Evolutionary conservation across 1,139 yeast species (phyloP).

Genomic region (Sugiyamaella pinicola): DNA sequence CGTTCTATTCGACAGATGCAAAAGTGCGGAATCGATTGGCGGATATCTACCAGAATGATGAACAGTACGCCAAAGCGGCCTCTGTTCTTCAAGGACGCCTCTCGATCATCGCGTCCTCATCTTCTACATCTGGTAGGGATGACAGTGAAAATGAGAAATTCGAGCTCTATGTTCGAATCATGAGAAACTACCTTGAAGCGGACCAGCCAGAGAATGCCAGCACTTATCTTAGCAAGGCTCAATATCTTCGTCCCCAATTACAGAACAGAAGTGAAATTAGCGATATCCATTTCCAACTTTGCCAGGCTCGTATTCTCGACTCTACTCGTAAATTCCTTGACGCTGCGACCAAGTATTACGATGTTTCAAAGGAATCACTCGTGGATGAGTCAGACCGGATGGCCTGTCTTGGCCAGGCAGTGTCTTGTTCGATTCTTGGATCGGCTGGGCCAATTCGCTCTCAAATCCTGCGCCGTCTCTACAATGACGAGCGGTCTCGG

Average conservation of each 20-base stretch:
- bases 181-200: constrained; percentile 40
- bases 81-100: constrained; percentile 34
- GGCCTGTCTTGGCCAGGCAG: constrained; percentile 40
- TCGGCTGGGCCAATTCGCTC: constrained; percentile 45
- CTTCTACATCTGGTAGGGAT: constrained; percentile 30
- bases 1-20: constrained; percentile 39
- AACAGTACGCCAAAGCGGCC: constrained; percentile 37
- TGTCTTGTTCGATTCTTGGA: constrained; percentile 40
- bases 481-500: constrained; percentile 40
- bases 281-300: constrained; percentile 38
- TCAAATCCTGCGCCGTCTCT: constrained; percentile 37
- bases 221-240: constrained; percentile 38
- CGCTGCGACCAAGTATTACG: constrained; percentile 41
- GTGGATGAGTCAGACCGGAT: constrained; percentile 39
- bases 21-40: constrained; percentile 37
- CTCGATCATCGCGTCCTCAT: constrained; percentile 20
- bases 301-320: constrained; percentile 42
- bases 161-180: constrained; percentile 37
- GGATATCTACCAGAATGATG: constrained; percentile 33
- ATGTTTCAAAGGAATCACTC: constrained; percentile 36
- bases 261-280: constrained; percentile 24
- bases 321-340: constrained; percentile 40
- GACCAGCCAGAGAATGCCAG: constrained; percentile 42
- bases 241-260: constrained; percentile 33
- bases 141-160: constrained; percentile 37